phyloP scores from a whole-genome alignment of 2,329 filamentous ascomycete genomes.

The Diaporthe batatas region DNA sequence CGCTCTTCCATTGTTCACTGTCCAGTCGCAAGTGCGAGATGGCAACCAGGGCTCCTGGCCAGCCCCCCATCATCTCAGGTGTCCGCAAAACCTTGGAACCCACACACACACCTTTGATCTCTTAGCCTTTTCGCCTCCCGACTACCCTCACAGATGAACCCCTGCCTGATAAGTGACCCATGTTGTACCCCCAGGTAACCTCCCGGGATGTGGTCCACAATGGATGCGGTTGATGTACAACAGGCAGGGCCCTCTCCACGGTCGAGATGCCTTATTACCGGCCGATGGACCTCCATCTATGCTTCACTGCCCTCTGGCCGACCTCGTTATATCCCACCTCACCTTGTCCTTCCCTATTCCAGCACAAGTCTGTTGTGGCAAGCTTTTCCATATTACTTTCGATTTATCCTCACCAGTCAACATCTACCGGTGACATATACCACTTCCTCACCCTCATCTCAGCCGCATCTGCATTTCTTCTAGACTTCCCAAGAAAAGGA shows the following conservation, averaged over 20 bases:
- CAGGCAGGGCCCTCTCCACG: constrained; percentile 19
- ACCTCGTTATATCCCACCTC: constrained; percentile 50
- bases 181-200: constrained; percentile 41
- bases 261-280: constrained; percentile 32
- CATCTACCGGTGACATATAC: constrained; percentile 47
- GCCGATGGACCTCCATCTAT: constrained; percentile 34
- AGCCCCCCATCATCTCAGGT: constrained; percentile 40
- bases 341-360: constrained; percentile 52
- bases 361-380: constrained; percentile 43
- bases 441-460: constrained; percentile 47
- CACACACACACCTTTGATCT: constrained; percentile 43
- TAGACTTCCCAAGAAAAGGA: constrained; percentile 38
- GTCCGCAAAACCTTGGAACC: constrained; percentile 34
- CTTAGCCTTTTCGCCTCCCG: constrained; percentile 41
- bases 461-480: constrained; percentile 42
- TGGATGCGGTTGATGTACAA: constrained; percentile 33
- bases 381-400: constrained; percentile 57
- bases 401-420: constrained; percentile 59
- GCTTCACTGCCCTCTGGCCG: constrained; percentile 35
- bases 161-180: constrained; percentile 42
- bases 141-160: constrained; percentile 34
- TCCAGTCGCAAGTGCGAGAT: constrained; percentile 39
- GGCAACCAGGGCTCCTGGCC: constrained; percentile 30
- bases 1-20: constrained; percentile 20
- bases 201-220: constrained; percentile 33